Percentiles rank a stretch among this genome's conserved stretches.
phyloP scores from a whole-genome alignment of 352 stramenopile species.

The Hyaloperonospora arabidopsidis region DNA sequence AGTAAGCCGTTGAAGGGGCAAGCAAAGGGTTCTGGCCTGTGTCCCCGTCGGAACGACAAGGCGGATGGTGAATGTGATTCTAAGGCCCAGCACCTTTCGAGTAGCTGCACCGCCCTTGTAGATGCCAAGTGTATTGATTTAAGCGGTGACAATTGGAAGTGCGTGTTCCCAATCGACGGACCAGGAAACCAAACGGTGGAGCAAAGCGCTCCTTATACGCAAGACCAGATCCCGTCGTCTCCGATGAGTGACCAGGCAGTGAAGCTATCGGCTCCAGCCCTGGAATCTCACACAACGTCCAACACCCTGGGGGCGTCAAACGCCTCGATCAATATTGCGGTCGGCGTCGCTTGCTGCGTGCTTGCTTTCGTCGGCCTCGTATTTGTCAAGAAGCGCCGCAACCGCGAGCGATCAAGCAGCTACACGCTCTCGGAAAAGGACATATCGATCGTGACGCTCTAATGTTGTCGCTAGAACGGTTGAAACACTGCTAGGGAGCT shows the following conservation, averaged over 20 bases:
- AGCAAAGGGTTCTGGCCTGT: conserved; percentile 8
- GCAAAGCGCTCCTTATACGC: neutral
- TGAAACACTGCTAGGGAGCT: too few relatives aligned
- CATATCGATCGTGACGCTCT: conserved; percentile 19
- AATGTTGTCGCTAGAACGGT: neutral
- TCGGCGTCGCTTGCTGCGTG: conserved; percentile 21
- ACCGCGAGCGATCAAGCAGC: neutral
- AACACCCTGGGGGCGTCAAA: conserved; percentile 6
- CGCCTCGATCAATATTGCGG: conserved; percentile 16
- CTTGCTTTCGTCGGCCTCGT: conserved; percentile 21
- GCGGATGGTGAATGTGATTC: conserved; percentile 30
- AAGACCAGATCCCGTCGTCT: neutral
- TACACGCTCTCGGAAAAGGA: conserved; percentile 5
- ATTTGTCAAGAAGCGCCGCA: conserved; percentile 24
- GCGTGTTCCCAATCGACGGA: conserved; percentile 19
- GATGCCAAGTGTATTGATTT: conserved; percentile 38
- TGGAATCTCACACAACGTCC: neutral
- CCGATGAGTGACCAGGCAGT: neutral
- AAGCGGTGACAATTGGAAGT: conserved; percentile 24
- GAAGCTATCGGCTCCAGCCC: conserved; percentile 12
- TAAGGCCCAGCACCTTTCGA: conserved; percentile 22
- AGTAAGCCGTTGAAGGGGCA: neutral
- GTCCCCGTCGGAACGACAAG: conserved; percentile 28
- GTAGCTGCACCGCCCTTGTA: conserved; percentile 28
- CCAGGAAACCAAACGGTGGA: neutral